Evolutionary conservation across 2,329 filamentous ascomycete species (phyloP).

Genomic region (Colletotrichum graminicola): DNA sequence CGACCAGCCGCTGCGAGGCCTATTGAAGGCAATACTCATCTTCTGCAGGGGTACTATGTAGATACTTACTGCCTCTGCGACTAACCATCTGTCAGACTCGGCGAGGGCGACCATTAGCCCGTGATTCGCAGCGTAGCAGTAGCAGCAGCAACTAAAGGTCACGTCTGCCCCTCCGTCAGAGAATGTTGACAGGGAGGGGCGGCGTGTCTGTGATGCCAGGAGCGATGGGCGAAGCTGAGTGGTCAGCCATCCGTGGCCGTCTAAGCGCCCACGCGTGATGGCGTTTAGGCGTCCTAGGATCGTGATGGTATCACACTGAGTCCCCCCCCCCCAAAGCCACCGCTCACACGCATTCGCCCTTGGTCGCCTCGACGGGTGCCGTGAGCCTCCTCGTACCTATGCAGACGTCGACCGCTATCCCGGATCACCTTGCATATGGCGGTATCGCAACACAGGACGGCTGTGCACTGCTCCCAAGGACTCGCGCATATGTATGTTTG

Average conservation of each 20-base stretch:
- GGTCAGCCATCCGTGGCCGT: slow-evolving; percentile 17
- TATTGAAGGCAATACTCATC: slow-evolving; percentile 2
- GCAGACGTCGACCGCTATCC: slow-evolving; percentile 1
- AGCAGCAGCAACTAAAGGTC: background rate
- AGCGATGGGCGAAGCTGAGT: slow-evolving; percentile 14
- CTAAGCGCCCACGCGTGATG: slow-evolving; percentile 34
- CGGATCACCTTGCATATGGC: slow-evolving; percentile 19
- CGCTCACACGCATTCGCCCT: slow-evolving; percentile 6
- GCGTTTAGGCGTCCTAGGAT: slow-evolving; percentile 23
- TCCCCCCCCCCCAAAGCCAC: slow-evolving; percentile 16
- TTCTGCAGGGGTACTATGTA: background rate
- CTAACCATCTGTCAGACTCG: background rate
- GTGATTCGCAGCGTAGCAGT: background rate
- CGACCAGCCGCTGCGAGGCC: background rate
- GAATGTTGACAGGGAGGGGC: background rate
- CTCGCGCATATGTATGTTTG: background rate
- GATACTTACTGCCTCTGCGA: too few relatives aligned
- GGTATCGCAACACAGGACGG: slow-evolving; percentile 2
- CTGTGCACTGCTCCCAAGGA: slow-evolving; percentile 18
- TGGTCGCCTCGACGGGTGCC: background rate
- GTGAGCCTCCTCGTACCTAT: slow-evolving; percentile 1
- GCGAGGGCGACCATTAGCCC: background rate
- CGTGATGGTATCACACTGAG: slow-evolving; percentile 28
- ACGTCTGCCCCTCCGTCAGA: too few relatives aligned
- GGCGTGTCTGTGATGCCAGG: slow-evolving; percentile 11